These are phyloP conservation scores for Aspergillus kassunensis DNA, from an alignment of 495 filamentous ascomycete species.

Conservation along the genomic window DNA sequence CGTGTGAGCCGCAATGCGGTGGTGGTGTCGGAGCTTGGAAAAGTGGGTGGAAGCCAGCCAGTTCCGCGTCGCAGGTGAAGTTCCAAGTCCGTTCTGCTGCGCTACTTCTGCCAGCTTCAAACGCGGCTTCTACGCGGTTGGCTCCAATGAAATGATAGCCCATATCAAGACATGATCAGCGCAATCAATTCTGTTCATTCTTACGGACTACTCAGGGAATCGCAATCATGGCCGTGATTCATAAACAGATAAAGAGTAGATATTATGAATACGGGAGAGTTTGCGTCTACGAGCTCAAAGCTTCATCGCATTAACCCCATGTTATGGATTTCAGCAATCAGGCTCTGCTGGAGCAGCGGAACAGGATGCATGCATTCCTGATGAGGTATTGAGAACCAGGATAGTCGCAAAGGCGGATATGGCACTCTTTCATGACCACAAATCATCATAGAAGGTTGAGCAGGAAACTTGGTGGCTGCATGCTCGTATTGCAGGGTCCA, in stretches of 20 bases:
- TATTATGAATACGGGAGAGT: slow-evolving; percentile 8
- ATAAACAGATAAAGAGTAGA: neutral
- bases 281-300: too few species aligned
- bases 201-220: slow-evolving; percentile 3
- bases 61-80: slow-evolving; percentile 24
- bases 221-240: neutral
- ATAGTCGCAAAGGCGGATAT: too few species aligned
- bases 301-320: too few species aligned
- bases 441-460: too few species aligned
- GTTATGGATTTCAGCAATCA: too few species aligned
- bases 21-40: slow-evolving; percentile 20
- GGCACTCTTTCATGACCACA: too few species aligned
- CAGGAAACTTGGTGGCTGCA: too few species aligned
- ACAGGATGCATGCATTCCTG: too few species aligned
- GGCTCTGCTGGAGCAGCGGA: too few species aligned
- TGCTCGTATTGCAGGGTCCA: too few species aligned
- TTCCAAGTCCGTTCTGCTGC: slow-evolving; percentile 18
- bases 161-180: slow-evolving; percentile 24
- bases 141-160: slow-evolving; percentile 18
- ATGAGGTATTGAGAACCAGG: too few species aligned
- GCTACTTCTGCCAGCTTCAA: slow-evolving; percentile 21
- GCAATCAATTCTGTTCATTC: slow-evolving; percentile 11
- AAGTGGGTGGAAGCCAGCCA: slow-evolving; percentile 23
- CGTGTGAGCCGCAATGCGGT: slow-evolving; percentile 24
- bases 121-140: slow-evolving; percentile 31